phyloP scores from a whole-genome alignment of 768 basidiomycete species.

The Russula brevipes region DNA sequence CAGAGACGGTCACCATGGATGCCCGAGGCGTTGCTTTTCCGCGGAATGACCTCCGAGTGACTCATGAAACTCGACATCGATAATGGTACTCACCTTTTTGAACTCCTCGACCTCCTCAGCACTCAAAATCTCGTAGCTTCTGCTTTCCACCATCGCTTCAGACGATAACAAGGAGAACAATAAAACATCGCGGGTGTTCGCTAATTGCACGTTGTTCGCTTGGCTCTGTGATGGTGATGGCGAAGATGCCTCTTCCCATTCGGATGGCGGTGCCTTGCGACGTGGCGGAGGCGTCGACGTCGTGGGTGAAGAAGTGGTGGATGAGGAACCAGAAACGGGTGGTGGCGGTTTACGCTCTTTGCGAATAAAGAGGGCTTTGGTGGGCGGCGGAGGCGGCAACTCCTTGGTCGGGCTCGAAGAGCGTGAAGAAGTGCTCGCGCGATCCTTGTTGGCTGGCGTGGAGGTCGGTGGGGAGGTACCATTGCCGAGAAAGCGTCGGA shows the following conservation, averaged over 20 bases:
- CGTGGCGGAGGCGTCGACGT: constrained; percentile 5
- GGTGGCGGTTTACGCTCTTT: constrained; percentile 26
- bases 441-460: not conserved
- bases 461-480: not conserved
- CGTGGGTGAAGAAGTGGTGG: constrained; percentile 25
- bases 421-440: constrained; percentile 24
- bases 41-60: not conserved
- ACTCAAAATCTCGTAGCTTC: constrained; percentile 69
- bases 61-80: not conserved
- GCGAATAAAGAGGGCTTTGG: constrained; percentile 26
- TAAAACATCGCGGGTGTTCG: constrained; percentile 74
- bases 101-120: constrained; percentile 67
- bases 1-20: not conserved
- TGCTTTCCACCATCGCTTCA: constrained; percentile 91
- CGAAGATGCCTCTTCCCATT: not conserved
- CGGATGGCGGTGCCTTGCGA: constrained; percentile 14
- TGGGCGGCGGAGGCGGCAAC: constrained; percentile 19
- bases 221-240: not conserved
- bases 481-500: constrained; percentile 31
- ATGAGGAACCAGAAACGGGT: constrained; percentile 30
- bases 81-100: constrained; percentile 52
- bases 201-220: constrained; percentile 18
- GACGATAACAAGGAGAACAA: constrained; percentile 87
- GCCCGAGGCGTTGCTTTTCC: not conserved
- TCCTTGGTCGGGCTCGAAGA: constrained; percentile 24